Base-by-base conservation (phyloP, 139 green algal species). In the Spirogloea muscicola region DNA sequence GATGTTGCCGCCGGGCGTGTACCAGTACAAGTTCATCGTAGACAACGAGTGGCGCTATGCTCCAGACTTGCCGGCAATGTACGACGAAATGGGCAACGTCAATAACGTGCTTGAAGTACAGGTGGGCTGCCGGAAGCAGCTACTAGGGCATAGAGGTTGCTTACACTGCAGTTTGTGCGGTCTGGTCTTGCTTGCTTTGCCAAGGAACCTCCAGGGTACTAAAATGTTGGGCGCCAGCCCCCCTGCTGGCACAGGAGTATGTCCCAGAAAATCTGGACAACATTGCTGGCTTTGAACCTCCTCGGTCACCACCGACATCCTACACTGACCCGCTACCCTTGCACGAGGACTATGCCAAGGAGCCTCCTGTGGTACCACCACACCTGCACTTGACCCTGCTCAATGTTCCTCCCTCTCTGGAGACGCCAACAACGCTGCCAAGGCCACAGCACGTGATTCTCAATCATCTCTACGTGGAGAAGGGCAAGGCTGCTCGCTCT, bases 21-120 rank as follows among this genome's bases (percentile, higher is more conserved):
- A 81, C 52, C 84, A 88, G 76, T 88, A 87, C 74, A 88, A 88
- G 62, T 88, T 88, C 72, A 87, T 88, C 34, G 94, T 99, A n/a
- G 94, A 99, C 66, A 90, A 91, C 4, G 86, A 92, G 51, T 99
- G 94, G 94, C 90, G 91, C 68, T 95, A 97, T 69, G 94, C 96
- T 41, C 91, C 94, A 34, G 96, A 96, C 84, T 90, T 95, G 82
- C 84, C 89, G 0, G 91, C 90, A 38, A 96, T 98, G 87, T 95
- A 93, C 51, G 94, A 99, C 67, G 94, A 98, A 66, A 88, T 91
- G 79, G 89, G 89, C 63, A 99, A 98, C 77, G 91, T 98, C 25
- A 99, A 98, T 88, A 99, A 99, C 70, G 90, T 97, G 33, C 79
- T 98, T 21, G 94, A 98, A 86, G 94, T 88, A 34, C 81, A 84